phyloP scores from a whole-genome alignment of 495 filamentous ascomycete species.

The Letharia columbiana region DNA sequence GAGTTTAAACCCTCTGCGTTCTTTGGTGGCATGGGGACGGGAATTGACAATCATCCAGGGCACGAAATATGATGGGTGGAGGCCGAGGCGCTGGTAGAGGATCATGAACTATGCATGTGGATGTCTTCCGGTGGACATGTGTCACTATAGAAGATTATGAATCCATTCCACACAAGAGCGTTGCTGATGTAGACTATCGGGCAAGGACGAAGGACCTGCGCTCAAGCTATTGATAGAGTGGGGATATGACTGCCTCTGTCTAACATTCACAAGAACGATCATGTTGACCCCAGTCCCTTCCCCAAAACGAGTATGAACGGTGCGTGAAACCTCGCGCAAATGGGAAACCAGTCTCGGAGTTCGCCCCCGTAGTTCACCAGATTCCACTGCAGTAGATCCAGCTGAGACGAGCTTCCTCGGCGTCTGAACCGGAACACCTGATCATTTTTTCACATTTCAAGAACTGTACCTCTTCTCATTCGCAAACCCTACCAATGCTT shows the following conservation, averaged over 20 bases:
- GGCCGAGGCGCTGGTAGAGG: slow-evolving; percentile 39
- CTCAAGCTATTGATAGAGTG: no score
- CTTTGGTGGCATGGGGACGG: not conserved
- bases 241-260: no score
- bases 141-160: not conserved
- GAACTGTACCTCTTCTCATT: no score
- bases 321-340: no score
- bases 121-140: no score
- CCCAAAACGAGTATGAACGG: not conserved
- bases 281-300: no score
- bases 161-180: not conserved
- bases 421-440: no score
- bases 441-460: no score
- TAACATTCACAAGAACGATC: no score
- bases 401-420: not conserved
- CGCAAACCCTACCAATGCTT: slow-evolving; percentile 21
- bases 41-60: slow-evolving; percentile 40
- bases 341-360: no score
- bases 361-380: no score
- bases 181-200: not conserved
- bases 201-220: no score
- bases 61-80: slow-evolving; percentile 69
- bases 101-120: not conserved
- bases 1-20: slow-evolving; percentile 36
- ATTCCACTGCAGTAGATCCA: not conserved